phyloP scores from a whole-genome alignment of 805 yeast species.

The Wickerhamomyces mucosus region DNA sequence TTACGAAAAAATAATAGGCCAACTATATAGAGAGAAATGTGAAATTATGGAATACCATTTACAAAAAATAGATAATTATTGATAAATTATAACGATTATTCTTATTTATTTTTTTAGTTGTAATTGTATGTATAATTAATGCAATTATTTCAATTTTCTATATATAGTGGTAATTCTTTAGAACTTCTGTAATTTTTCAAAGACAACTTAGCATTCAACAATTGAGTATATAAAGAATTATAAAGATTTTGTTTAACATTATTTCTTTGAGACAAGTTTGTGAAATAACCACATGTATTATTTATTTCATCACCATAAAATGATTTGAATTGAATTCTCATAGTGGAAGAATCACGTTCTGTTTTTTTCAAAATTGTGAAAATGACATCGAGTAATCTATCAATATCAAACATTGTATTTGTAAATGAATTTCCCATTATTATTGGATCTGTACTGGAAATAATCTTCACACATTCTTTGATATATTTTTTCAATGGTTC shows the following conservation, averaged over 20 bases:
- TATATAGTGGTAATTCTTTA: constrained; percentile 1
- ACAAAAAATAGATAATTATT: constrained; percentile 10
- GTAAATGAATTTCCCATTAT: constrained; percentile 13
- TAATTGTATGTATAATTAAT: neutral
- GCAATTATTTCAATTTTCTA: neutral
- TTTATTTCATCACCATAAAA: constrained; percentile 8
- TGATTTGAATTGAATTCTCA: constrained; percentile 7
- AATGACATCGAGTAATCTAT: constrained; percentile 27
- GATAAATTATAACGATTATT: constrained; percentile 1
- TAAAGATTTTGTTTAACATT: constrained; percentile 8
- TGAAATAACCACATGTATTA: constrained; percentile 16
- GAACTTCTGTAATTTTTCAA: constrained; percentile 3
- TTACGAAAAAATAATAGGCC: constrained; percentile 8
- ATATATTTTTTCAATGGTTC: constrained; percentile 33
- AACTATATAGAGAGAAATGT: constrained; percentile 10
- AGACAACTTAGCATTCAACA: constrained; percentile 13
- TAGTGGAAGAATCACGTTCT: constrained; percentile 4
- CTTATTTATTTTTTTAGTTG: constrained; percentile 4
- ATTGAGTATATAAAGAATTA: constrained; percentile 7
- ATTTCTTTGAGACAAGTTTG: constrained; percentile 7
- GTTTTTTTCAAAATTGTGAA: constrained; percentile 19
- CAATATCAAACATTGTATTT: constrained; percentile 17
- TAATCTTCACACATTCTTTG: constrained; percentile 38
- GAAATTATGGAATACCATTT: constrained; percentile 7
- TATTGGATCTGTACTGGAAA: constrained; percentile 19